Evolutionary conservation across 2,329 filamentous ascomycete species (phyloP), one percentile per base, ranked within the genome.

Genomic region (Penicillium sumatraense): DNA sequence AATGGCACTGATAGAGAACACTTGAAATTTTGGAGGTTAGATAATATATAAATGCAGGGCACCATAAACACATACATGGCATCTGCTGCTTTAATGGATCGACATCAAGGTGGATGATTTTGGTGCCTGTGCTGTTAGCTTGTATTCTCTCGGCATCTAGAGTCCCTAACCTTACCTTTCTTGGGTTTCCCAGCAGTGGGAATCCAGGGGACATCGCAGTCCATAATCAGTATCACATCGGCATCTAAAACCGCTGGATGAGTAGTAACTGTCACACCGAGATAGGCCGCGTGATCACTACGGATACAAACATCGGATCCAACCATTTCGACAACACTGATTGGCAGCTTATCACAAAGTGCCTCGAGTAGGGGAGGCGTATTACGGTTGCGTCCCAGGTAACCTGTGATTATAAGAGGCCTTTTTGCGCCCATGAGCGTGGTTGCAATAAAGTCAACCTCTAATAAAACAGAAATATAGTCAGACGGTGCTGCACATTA

Each of bases 141-240:
- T 18, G 18, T n/a, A 9, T 6, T 20, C n/a, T 3, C 10, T 27
- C 3, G 24, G 23, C 14, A 6, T 27, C 5, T 13, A 3, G 7
- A 18, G 5, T 9, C 5, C 3, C 6, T 18, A 26, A 27, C n/a
- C 40, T 13, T 55, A 58, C 60, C 58, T 9, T 51, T 56, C 14
- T 49, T 35, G 0, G 86, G 86, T 35, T 79, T 77, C 67, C 83
- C 85, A 55, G 85, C 84, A 0, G 90, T 93, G 11, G 87, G 86
- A 56, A 97, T 93, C 91, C 91, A 96, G 0, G 93, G 92, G 0
- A 96, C 91, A 67, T 96, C 92, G 60, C 90, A 93, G 72, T 96
- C 89, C 23, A 96, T 64, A 4, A 96, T 87, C 0, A 96, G 63
- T 55, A 96, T 93, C 5, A 90, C 85, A 69, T 96, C 93, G 1